A percentile compares a stretch with the other conserved stretches of the same genome.
phyloP scores from a whole-genome alignment of 345 rosid genomes.

The Boechera retrofracta region DNA sequence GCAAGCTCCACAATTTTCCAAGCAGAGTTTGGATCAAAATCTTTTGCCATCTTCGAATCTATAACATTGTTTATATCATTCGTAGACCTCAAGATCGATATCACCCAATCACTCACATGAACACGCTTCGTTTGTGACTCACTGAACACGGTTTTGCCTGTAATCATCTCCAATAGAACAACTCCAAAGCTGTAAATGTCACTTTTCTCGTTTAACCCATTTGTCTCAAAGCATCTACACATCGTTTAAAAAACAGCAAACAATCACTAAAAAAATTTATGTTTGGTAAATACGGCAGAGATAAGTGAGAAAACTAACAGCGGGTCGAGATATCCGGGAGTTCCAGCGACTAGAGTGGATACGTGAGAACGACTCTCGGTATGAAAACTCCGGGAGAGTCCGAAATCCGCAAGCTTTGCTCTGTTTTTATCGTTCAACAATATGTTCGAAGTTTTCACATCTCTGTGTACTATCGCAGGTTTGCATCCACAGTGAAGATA shows the following conservation, averaged over 20 bases:
- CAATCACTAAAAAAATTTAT: not conserved
- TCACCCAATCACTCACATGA: slow-evolving; percentile 49
- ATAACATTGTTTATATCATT: slow-evolving; percentile 50
- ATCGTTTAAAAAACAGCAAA: not conserved
- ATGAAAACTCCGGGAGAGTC: slow-evolving; percentile 43
- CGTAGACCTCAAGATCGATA: slow-evolving; percentile 37
- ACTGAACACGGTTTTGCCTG: slow-evolving; percentile 27
- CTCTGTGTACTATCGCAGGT: slow-evolving; percentile 47
- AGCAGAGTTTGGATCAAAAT: slow-evolving; percentile 35
- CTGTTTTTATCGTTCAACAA: slow-evolving; percentile 43
- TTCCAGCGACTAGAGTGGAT: slow-evolving; percentile 40
- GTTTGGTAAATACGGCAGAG: not conserved
- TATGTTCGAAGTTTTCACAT: slow-evolving; percentile 50
- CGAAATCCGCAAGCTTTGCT: slow-evolving; percentile 51
- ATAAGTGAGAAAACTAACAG: slow-evolving; percentile 26
- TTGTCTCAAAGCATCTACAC: slow-evolving; percentile 36
- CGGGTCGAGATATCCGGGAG: slow-evolving; percentile 46
- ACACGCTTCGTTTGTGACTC: slow-evolving; percentile 27
- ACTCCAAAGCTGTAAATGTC: slow-evolving; percentile 49
- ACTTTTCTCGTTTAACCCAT: slow-evolving; percentile 46
- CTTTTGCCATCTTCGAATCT: slow-evolving; percentile 19
- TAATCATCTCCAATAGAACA: slow-evolving; percentile 40
- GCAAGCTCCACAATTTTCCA: slow-evolving; percentile 48
- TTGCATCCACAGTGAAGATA: slow-evolving; percentile 48
- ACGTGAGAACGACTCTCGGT: slow-evolving; percentile 38